These are phyloP conservation scores for Microbotryum silenes-acaulis DNA, from an alignment of 1,284 basidiomycete genomes.

Conservation along the genomic window DNA sequence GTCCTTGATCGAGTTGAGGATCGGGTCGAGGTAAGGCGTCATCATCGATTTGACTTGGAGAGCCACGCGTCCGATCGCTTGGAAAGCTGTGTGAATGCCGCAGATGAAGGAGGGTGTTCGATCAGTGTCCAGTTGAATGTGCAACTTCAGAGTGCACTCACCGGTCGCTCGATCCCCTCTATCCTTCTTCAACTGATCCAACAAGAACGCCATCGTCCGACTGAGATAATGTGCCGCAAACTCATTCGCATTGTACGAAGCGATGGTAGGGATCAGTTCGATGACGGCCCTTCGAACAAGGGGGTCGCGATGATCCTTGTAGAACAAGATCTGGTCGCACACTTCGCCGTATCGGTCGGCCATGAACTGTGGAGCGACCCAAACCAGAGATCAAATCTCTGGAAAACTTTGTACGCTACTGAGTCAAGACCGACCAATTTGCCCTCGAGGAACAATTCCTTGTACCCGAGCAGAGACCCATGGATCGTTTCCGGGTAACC, in stretches of 20 bases:
- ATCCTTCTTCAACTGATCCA: constrained; percentile 80
- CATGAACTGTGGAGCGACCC: constrained; percentile 20
- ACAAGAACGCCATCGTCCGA: constrained; percentile 81
- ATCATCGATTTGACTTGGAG: constrained; percentile 87
- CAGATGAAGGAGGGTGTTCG: constrained; percentile 3
- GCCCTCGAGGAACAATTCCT: constrained; percentile 83
- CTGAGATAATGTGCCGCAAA: constrained; percentile 84
- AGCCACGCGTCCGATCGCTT: constrained; percentile 93
- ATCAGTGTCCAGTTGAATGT: not conserved
- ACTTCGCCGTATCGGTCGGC: constrained; percentile 38
- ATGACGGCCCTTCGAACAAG: constrained; percentile 88
- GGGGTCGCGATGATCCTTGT: constrained; percentile 76
- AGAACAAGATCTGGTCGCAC: constrained; percentile 82
- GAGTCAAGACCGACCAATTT: constrained; percentile 59
- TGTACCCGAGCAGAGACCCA: constrained; percentile 84
- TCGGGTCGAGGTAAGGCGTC: constrained; percentile 88
- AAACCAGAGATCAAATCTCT: not conserved
- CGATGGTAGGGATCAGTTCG: constrained; percentile 83
- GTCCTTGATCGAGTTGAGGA: constrained; percentile 82
- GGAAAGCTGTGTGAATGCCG: constrained; percentile 58
- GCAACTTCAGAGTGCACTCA: constrained; percentile 41
- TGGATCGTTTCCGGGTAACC: constrained; percentile 74
- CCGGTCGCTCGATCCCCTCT: constrained; percentile 75
- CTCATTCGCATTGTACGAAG: constrained; percentile 85
- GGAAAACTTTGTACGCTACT: not conserved